Conservation (phyloP, 257 asterid species). For the Solanum virginianum region DNA sequence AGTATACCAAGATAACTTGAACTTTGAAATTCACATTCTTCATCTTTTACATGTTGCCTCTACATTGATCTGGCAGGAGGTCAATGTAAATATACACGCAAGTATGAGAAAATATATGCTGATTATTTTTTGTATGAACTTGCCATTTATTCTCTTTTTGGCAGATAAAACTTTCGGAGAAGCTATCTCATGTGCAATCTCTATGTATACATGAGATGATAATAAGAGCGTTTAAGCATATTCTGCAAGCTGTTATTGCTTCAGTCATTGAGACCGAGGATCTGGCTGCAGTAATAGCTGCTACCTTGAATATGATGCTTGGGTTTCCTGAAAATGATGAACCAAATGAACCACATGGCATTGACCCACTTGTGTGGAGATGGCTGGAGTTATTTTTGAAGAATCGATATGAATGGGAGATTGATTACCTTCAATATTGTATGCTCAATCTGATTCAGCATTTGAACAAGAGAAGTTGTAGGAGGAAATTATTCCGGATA, state of each 20-base stretch:
- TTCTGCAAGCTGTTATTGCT: slow-evolving; percentile 80
- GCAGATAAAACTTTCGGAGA: slow-evolving; percentile 96
- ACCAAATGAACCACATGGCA: slow-evolving; percentile 22
- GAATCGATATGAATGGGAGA: slow-evolving; percentile 79
- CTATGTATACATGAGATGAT: slow-evolving; percentile 96
- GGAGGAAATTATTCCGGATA: not conserved
- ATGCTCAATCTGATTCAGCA: not conserved
- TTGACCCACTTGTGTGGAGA: slow-evolving; percentile 67
- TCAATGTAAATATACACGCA: not conserved
- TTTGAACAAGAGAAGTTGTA: not conserved
- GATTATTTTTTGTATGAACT: not conserved
- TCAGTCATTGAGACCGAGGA: slow-evolving; percentile 53
- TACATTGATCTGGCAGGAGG: not conserved
- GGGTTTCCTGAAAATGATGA: slow-evolving; percentile 56
- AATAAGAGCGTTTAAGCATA: slow-evolving; percentile 85
- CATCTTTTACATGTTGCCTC: not conserved
- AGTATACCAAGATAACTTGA: not conserved
- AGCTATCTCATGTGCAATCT: slow-evolving; percentile 87
- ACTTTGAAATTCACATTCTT: not conserved
- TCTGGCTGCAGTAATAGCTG: slow-evolving; percentile 67
- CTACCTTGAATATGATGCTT: slow-evolving; percentile 80
- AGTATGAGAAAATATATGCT: not conserved
- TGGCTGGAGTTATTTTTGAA: slow-evolving; percentile 84
- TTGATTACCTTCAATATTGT: not conserved
- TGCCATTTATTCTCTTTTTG: slow-evolving; percentile 3